phyloP scores from a whole-genome alignment of 1,284 basidiomycete genomes.

The Ceratobasidium sp. region DNA sequence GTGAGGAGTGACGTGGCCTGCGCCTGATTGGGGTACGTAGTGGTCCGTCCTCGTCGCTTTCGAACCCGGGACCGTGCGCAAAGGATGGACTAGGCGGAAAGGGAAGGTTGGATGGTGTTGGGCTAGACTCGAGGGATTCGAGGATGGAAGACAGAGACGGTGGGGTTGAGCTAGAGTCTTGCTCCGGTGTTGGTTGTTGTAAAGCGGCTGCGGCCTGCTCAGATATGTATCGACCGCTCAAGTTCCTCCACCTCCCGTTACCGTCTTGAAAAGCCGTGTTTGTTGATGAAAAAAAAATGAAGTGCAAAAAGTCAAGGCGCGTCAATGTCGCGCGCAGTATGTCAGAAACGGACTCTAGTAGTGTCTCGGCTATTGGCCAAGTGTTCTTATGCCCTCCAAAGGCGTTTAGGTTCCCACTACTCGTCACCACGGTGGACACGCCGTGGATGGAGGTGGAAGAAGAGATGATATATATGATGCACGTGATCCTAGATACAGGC shows the following conservation, averaged over 20 bases:
- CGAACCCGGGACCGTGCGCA: neutral
- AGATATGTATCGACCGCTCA: neutral
- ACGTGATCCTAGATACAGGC: too few relatives aligned
- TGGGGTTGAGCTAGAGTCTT: neutral
- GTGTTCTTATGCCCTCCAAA: too few relatives aligned
- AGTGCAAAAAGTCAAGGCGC: neutral
- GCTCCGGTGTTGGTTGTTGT: too few relatives aligned
- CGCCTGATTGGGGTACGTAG: neutral
- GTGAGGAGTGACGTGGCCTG: neutral
- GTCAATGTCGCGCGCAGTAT: neutral
- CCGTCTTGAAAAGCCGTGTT: neutral
- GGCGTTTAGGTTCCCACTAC: neutral
- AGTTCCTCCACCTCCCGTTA: neutral
- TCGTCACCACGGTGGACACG: constrained; percentile 3
- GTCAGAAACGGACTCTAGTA: too few relatives aligned
- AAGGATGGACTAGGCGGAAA: neutral
- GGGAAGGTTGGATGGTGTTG: neutral
- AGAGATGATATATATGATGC: neutral
- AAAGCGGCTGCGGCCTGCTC: too few relatives aligned
- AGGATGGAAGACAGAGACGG: too few relatives aligned
- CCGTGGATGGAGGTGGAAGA: neutral
- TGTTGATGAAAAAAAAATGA: neutral
- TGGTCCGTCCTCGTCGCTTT: neutral
- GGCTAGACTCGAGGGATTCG: neutral
- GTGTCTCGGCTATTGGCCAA: too few relatives aligned